These are phyloP conservation scores for Dactylella cylindrospora DNA, from an alignment of 2,329 filamentous ascomycete genomes.

Conservation along the genomic window DNA sequence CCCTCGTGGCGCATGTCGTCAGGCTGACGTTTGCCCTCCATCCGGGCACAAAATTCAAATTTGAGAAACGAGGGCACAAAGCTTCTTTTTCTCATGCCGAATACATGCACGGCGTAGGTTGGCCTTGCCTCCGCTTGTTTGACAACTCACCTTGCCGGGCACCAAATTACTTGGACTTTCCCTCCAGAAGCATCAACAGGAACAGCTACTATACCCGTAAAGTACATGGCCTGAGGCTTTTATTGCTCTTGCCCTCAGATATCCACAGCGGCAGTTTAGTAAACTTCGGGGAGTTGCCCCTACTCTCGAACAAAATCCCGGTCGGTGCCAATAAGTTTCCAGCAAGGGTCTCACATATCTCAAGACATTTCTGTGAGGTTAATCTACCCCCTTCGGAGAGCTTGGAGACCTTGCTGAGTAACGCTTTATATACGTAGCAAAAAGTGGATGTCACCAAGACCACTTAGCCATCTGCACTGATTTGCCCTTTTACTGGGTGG, in stretches of 20 bases:
- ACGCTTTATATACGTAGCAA: too few relatives aligned
- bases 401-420: too few relatives aligned
- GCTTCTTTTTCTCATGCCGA: constrained; percentile 4
- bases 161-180: constrained; percentile 37
- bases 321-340: constrained; percentile 1
- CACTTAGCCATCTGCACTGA: too few relatives aligned
- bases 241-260: constrained; percentile 15
- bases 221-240: constrained; percentile 39
- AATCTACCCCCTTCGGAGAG: too few relatives aligned
- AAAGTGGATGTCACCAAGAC: too few relatives aligned
- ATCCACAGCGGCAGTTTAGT: constrained; percentile 9
- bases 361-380: too few relatives aligned
- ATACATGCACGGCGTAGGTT: background rate
- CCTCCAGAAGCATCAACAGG: constrained; percentile 37
- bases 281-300: constrained; percentile 4
- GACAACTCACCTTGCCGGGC: constrained; percentile 44
- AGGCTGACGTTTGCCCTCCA: constrained; percentile 23
- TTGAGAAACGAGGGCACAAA: constrained; percentile 3
- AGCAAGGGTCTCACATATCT: constrained; percentile 4
- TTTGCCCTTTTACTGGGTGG: constrained; percentile 6
- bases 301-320: too few relatives aligned
- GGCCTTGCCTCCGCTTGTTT: constrained; percentile 9
- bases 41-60: too few relatives aligned
- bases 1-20: constrained; percentile 42
- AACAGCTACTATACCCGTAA: constrained; percentile 24